These are phyloP conservation scores for Penicillium nordicum DNA, from an alignment of 2,329 filamentous ascomycete genomes.

Conservation along the genomic window DNA sequence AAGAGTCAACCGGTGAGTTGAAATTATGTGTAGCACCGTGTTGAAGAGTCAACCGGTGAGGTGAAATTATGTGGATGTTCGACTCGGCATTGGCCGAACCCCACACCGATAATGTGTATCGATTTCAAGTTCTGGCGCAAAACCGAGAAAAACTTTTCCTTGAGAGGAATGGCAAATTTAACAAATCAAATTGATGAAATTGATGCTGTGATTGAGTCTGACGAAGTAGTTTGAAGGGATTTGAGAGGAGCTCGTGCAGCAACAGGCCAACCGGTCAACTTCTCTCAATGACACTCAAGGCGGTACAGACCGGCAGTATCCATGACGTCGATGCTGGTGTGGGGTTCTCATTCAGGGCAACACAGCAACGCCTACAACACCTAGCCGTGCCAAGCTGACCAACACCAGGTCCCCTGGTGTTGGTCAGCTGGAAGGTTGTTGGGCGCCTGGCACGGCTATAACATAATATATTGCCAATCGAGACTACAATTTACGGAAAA, in stretches of 20 bases:
- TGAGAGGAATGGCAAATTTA: neutral
- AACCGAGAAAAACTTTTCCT: neutral
- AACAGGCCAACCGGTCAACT: neutral
- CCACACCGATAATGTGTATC: constrained; percentile 7
- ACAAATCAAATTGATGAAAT: neutral
- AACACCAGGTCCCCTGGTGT: too few species aligned
- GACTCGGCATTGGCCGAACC: constrained; percentile 10
- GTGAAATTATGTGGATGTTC: constrained; percentile 1
- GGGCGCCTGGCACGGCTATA: too few species aligned
- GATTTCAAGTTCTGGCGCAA: neutral
- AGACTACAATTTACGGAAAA: too few species aligned
- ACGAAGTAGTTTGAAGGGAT: neutral
- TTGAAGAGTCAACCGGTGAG: too few species aligned
- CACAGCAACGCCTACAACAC: too few species aligned
- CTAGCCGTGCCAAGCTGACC: too few species aligned
- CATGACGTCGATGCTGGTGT: constrained; percentile 21
- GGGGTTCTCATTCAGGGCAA: too few species aligned
- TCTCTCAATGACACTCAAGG: constrained; percentile 6
- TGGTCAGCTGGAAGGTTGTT: too few species aligned
- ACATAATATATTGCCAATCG: too few species aligned
- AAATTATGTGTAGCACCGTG: neutral
- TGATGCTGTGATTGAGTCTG: neutral
- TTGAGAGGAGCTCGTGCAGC: neutral
- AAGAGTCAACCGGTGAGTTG: neutral
- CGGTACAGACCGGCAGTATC: constrained; percentile 25